Evolutionary conservation across 768 basidiomycete species (phyloP), one percentile per base, ranked within the genome.

Genomic region (Naematelia encephala): DNA sequence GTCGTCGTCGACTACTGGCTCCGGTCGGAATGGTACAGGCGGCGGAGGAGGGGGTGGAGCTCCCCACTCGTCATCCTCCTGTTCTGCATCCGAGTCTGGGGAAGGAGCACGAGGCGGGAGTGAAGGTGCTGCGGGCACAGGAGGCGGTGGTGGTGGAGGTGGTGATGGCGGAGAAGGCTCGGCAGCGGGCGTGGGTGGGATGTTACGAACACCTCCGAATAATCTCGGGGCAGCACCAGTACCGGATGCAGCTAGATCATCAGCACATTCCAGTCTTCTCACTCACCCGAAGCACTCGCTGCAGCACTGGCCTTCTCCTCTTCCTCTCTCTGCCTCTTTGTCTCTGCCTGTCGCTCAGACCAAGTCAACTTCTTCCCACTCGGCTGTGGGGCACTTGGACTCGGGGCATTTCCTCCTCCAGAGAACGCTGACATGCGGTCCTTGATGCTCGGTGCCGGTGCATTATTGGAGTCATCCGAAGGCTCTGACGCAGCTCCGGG

Each of bases 291-390:
- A 43, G 65, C 56, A 39, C 66, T 63, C 10, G 72, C 64, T 51
- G 60, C 67, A 0, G 64, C 57, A 48, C 70, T 81, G 0, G 86
- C 85, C 45, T 80, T 79, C 45, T 80, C 79, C 80, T 84, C 92
- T 64, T 89, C 90, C 64, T 86, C 89, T 14, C 82, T 80, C 66
- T 90, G 88, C 72, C 87, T 87, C 81, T 92, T 93, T 0, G 91
- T 87, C n/a, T 87, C 79, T 0, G 89, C 91, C 72, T 97, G 93
- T 21, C 93, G 82, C 75, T 98, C 89, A 58, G 84, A 88, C 94
- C 94, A 98, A 0, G 93, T 94, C 61, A 94, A 76, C 76, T 91
- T 93, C 80, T 89, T 89, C 8, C 73, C 75, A 62, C 58, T 63
- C 5, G 69, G 67, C 47, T 56, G 56, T 23, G 69, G 60, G 2